Evolutionary conservation across 1,284 basidiomycete species (phyloP), one percentile per base, ranked within the genome.

Genomic region (Gymnopus androsaceus): DNA sequence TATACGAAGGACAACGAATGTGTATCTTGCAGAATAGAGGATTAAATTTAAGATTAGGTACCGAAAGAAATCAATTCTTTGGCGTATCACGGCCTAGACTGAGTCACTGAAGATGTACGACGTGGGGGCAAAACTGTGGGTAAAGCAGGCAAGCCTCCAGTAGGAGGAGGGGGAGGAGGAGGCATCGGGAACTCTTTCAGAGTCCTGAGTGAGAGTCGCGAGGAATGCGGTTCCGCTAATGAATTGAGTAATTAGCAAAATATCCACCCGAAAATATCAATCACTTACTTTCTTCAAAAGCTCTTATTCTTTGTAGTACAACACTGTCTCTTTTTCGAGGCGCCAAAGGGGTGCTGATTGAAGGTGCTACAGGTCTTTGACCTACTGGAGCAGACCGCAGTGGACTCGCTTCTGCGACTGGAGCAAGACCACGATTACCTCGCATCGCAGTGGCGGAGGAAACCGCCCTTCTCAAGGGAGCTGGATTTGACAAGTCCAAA

Each of bases 251-350:
- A 14, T 21, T 4, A 38, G n/a, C 9, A 36, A 5, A 21, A n/a
- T 38, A 9, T 17, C n/a, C 14, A 28, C 7, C 19, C 17, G 19
- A 27, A 47, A n/a, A 4, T 21, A 28, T 59, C 61, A 33, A 40
- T 63, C 60, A 67, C 64, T 58, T 31, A 58, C 59, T 57, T 41
- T 58, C 59, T 59, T 71, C 66, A 47, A 69, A 70, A 6, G 75
- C 73, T 63, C 68, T 76, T 1, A 78, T 76, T 59, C 78, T 69
- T 61, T 82, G 81, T 6, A 80, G 63, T 23, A 85, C 79, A 49
- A 82, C 52, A 58, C 81, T 84, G 53, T 80, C 76, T 55, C 78
- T 66, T 57, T 63, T 70, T 30, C 63, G 61, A 46, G 41, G 55
- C 45, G 31, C 52, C 21, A 69, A 42, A 30, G 63, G 64, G 21